Evolutionary conservation across 2,329 filamentous ascomycete species (phyloP).

Genomic region (Paecilomyces variotii): DNA sequence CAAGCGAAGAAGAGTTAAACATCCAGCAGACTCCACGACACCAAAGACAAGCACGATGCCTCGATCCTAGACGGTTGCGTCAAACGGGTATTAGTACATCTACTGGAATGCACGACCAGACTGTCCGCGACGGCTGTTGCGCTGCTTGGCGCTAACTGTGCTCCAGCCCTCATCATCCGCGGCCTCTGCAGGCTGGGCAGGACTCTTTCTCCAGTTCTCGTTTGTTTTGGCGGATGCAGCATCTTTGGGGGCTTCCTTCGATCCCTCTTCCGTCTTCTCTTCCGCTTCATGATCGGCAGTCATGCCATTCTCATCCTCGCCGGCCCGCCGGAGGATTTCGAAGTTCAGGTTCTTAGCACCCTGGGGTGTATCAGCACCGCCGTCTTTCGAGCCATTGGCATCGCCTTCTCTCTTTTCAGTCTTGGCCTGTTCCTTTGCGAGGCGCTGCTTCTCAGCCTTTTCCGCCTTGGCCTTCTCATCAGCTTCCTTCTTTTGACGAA

Average conservation of each 20-base stretch:
- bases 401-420: slow-evolving; percentile 25
- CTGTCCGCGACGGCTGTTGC: slow-evolving; percentile 37
- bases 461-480: slow-evolving; percentile 78
- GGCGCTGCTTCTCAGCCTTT: slow-evolving; percentile 53
- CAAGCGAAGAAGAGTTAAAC: neutral
- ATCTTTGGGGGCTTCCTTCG: slow-evolving; percentile 48
- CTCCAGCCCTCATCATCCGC: slow-evolving; percentile 42
- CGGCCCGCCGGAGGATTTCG: slow-evolving; percentile 48
- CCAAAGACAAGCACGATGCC: neutral
- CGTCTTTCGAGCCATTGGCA: slow-evolving; percentile 33
- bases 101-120: slow-evolving; percentile 32
- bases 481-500: slow-evolving; percentile 70
- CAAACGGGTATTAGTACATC: slow-evolving; percentile 12
- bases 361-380: slow-evolving; percentile 30
- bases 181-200: slow-evolving; percentile 21
- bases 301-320: slow-evolving; percentile 41
- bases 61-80: neutral
- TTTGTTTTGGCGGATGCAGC: slow-evolving; percentile 35
- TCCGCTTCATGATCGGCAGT: slow-evolving; percentile 45
- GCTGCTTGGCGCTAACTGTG: slow-evolving; percentile 37
- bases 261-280: slow-evolving; percentile 35
- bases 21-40: neutral
- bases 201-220: slow-evolving; percentile 34
- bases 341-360: slow-evolving; percentile 45
- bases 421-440: slow-evolving; percentile 32